Conservation (phyloP, 2,329 filamentous ascomycete genomes). For the Aspergillus calidoustus region DNA sequence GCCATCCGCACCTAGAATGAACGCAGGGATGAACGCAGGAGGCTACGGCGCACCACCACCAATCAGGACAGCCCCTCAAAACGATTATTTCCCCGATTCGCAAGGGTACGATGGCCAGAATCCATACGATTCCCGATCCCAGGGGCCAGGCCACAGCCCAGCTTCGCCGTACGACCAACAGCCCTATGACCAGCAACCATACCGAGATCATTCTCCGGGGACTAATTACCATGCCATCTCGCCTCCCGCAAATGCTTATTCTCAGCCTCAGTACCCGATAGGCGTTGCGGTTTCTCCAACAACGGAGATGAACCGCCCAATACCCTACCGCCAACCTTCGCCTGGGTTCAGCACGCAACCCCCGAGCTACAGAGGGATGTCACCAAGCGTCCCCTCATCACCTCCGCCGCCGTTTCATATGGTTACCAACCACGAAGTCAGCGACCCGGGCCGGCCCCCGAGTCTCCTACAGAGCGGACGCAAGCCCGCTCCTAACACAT, state of each 20-base stretch:
- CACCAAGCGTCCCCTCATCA: conserved; percentile 31
- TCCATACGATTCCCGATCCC: conserved; percentile 25
- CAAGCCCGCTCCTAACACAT: conserved; percentile 41
- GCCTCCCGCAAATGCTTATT: conserved; percentile 29
- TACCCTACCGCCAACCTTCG: conserved; percentile 29
- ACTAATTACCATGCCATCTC: conserved; percentile 21
- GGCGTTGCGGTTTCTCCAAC: conserved; percentile 28
- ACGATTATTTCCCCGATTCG: conserved; percentile 1
- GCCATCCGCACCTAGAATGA: conserved; percentile 27
- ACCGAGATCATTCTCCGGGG: conserved; percentile 25
- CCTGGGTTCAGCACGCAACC: conserved; percentile 21
- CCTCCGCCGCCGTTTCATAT: conserved; percentile 38
- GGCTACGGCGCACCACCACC: conserved; percentile 25
- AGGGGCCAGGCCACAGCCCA: conserved; percentile 22
- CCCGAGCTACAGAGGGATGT: conserved; percentile 24
- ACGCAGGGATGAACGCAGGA: conserved; percentile 25
- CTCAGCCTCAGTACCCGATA: conserved; percentile 30
- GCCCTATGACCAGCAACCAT: conserved; percentile 14
- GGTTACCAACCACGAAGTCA: conserved; percentile 23
- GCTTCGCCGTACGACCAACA: conserved; percentile 30
- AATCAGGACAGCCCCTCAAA: conserved; percentile 20
- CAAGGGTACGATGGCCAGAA: conserved; percentile 22
- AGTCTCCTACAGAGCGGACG: conserved; percentile 47
- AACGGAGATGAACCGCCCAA: conserved; percentile 21
- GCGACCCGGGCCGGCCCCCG: conserved; percentile 40